These are phyloP conservation scores for Colletotrichum nymphaeae DNA, from an alignment of 2,329 filamentous ascomycete species.

Conservation along the genomic window DNA sequence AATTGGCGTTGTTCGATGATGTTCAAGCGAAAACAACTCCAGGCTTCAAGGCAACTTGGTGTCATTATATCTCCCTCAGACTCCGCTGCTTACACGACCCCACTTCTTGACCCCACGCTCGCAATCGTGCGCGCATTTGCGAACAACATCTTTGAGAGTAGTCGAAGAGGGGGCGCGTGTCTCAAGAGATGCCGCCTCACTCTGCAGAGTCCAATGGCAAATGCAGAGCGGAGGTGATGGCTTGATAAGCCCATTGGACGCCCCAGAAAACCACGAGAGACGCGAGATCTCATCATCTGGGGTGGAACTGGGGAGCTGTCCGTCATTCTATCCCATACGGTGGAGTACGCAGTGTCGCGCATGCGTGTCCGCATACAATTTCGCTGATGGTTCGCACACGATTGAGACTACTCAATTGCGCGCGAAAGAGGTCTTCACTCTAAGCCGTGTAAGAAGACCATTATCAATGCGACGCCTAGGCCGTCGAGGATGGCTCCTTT, in stretches of 20 bases:
- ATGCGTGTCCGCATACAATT: not conserved
- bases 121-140: constrained; percentile 24
- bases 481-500: not conserved
- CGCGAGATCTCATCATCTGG: constrained; percentile 17
- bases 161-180: not conserved
- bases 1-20: not conserved
- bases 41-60: not conserved
- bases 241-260: constrained; percentile 9
- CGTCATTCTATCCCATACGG: constrained; percentile 23
- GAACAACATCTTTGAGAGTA: not conserved
- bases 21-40: not conserved
- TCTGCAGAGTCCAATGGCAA: constrained; percentile 3
- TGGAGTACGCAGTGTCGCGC: constrained; percentile 30
- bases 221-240: not conserved
- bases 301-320: constrained; percentile 11
- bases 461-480: not conserved
- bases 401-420: not conserved
- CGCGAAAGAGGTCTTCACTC: not conserved
- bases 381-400: not conserved
- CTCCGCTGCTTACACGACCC: not conserved
- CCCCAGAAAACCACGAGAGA: not conserved
- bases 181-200: constrained; percentile 6
- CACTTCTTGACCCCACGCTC: not conserved
- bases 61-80: not conserved
- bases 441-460: not conserved